phyloP scores from a whole-genome alignment of 176 grass and related monocot genomes.

The Luzula sylvatica region DNA sequence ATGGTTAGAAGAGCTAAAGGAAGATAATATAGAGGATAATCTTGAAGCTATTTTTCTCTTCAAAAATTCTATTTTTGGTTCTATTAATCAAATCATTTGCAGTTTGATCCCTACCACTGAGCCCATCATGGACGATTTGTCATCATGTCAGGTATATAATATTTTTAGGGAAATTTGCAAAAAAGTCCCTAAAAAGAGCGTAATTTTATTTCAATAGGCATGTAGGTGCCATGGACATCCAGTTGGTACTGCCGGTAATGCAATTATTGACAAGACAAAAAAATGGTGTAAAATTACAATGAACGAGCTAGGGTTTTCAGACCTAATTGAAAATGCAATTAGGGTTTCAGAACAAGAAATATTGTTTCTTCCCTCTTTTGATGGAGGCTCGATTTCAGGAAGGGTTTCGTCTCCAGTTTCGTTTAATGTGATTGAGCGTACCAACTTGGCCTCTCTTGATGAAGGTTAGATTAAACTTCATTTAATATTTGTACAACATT shows the following conservation, averaged over 20 bases:
- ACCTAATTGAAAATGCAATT: constrained; percentile 65
- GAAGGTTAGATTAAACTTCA: constrained; percentile 39
- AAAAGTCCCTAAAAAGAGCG: background rate
- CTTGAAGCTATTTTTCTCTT: constrained; percentile 65
- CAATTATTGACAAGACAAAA: constrained; percentile 24
- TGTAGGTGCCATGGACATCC: constrained; percentile 75
- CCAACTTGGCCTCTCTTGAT: constrained; percentile 57
- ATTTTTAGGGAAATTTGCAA: constrained; percentile 1
- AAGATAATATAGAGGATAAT: constrained; percentile 49
- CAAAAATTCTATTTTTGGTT: constrained; percentile 43
- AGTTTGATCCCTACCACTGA: constrained; percentile 50
- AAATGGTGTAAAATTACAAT: constrained; percentile 40
- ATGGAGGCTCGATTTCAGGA: constrained; percentile 22
- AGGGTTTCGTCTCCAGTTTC: constrained; percentile 34
- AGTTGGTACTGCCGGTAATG: constrained; percentile 19
- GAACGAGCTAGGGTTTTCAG: constrained; percentile 51
- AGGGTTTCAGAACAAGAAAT: constrained; percentile 62
- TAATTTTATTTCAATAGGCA: constrained; percentile 37
- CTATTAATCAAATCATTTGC: constrained; percentile 57
- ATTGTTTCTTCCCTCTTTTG: constrained; percentile 59
- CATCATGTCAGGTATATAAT: constrained; percentile 56
- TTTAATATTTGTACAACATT: background rate
- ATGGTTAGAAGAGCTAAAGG: constrained; percentile 84
- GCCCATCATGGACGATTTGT: constrained; percentile 63
- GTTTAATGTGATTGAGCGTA: constrained; percentile 64